A percentile compares a stretch with the other conserved stretches of the same genome.
Conservation (phyloP, 2,329 filamentous ascomycete genomes). For the Calycina marina region DNA sequence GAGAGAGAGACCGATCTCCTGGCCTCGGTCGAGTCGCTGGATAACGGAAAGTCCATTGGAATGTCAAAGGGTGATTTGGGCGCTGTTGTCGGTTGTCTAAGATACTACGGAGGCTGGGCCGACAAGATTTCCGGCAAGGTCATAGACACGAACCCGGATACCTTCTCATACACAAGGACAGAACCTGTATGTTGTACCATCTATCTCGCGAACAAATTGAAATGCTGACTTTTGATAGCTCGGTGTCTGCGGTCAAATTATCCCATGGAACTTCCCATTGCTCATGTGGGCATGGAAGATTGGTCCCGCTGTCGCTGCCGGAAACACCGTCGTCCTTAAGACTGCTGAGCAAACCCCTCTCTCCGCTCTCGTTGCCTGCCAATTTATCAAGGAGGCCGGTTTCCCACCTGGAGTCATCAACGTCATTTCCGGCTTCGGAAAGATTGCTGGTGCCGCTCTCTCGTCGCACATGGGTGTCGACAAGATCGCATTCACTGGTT, state of each 20-base stretch:
- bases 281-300: conserved; percentile 56
- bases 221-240: conserved; percentile 21
- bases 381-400: conserved; percentile 44
- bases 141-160: conserved; percentile 47
- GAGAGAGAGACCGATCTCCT: conserved; percentile 67
- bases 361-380: conserved; percentile 37
- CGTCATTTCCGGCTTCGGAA: conserved; percentile 51
- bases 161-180: conserved; percentile 53
- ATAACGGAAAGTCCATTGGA: conserved; percentile 71
- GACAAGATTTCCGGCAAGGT: conserved; percentile 60
- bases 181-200: conserved; percentile 39
- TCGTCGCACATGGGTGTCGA: conserved; percentile 49
- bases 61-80: conserved; percentile 65
- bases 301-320: conserved; percentile 42
- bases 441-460: conserved; percentile 49
- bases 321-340: conserved; percentile 46
- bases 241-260: conserved; percentile 58
- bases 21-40: conserved; percentile 71
- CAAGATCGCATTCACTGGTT: conserved; percentile 54
- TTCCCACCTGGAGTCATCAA: conserved; percentile 53
- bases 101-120: conserved; percentile 69
- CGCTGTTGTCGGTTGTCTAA: conserved; percentile 53
- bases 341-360: conserved; percentile 48
- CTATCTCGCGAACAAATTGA: not conserved
- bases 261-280: conserved; percentile 59